Base-by-base conservation (phyloP, 2,329 filamentous ascomycete species). In the Ophiostoma tasmaniense region DNA sequence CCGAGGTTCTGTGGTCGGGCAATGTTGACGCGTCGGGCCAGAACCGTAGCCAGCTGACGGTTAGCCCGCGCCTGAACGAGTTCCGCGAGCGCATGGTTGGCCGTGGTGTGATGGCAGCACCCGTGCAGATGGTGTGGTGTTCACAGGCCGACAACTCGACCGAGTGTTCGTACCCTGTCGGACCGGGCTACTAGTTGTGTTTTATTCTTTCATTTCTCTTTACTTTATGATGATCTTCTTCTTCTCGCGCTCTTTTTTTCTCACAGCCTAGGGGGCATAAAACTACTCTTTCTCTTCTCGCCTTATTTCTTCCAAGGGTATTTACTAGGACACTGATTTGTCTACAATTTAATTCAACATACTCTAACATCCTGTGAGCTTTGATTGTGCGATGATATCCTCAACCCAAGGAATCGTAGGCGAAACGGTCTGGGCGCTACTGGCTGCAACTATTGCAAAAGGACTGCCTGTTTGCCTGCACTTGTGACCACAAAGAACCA, bases 1-100 rank as follows among this genome's bases (percentile, higher is more conserved):
- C 85, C 33, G 92, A 96, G 79, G 87, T 93, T 0, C 82, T 94
- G 64, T 96, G 92, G 92, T 90, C 87, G 55, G 91, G 91, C 67
- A 79, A 84, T 68, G 84, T 85, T 70, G 90, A 93, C 75, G 83
- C 81, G 2, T 76, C 81, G 20, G 90, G 90, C 1, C 79, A 85
- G 75, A 92, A 92, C 77, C 81, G 91, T 67, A 90, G 86, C 71
- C 89, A 91, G 80, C 80, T 90, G 70, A 85, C 88, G 50, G 90
- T 90, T 11, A 84, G 84, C 61, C 89, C 89, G 14, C 81, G 92
- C 66, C 78, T 96, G 75, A 86, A 86, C 64, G 90, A 93, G 80
- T 87, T 91, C 83, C 84, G 92, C 66, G 91, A 95, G 82, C 81
- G 91, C 50, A 81, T 96, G 80, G 84, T 94, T 33, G 84, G 83